Percentiles rank a stretch among this genome's conserved stretches.
phyloP scores from a whole-genome alignment of 441 rosid species.

The Codiaeum variegatum region DNA sequence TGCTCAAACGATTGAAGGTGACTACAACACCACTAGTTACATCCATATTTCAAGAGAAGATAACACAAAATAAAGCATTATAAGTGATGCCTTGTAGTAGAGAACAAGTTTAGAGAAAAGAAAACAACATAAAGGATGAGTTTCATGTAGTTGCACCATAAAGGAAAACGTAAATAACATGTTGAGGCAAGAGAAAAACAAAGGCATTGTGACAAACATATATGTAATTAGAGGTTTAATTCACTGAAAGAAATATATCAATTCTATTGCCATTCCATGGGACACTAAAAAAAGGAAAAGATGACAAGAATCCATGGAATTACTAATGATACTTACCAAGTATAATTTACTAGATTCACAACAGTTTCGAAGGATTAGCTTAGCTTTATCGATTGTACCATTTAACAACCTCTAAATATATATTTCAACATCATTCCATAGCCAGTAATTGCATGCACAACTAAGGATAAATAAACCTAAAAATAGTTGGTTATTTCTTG shows the following conservation, averaged over 20 bases:
- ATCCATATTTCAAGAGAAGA: neutral
- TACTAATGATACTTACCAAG: conserved; percentile 48
- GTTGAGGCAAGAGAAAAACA: neutral
- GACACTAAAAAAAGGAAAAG: neutral
- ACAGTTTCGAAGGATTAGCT: conserved; percentile 60
- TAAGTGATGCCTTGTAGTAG: neutral
- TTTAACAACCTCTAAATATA: conserved; percentile 68
- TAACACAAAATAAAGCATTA: neutral
- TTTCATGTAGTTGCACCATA: neutral
- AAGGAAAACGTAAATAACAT: neutral
- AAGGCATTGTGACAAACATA: neutral
- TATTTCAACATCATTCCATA: conserved; percentile 7
- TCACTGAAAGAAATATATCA: neutral
- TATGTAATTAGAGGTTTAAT: neutral
- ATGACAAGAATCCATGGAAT: neutral
- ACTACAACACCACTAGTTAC: neutral
- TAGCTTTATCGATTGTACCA: conserved; percentile 52
- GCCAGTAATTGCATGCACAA: neutral
- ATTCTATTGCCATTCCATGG: neutral
- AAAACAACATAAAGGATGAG: neutral
- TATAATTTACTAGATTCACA: conserved; percentile 82
- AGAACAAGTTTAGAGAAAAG: neutral
- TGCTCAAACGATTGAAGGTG: too few relatives aligned
- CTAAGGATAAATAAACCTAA: neutral
- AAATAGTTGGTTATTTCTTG: neutral